Conservation (phyloP, 1,284 basidiomycete species). For the Papiliotrema laurentii region DNA sequence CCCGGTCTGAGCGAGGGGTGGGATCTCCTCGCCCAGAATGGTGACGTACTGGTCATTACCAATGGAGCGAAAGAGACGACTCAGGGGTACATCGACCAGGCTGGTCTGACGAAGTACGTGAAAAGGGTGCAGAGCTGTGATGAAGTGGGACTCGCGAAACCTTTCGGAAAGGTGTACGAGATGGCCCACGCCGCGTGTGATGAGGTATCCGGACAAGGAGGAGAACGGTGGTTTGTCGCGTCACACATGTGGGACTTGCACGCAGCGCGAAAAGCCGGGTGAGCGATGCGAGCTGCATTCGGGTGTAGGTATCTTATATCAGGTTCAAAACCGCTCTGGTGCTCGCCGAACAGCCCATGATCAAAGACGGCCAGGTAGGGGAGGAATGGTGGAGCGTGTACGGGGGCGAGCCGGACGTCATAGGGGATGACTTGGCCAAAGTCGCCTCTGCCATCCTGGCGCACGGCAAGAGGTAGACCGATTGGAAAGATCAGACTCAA, state of each 20-base stretch:
- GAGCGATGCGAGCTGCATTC: background rate
- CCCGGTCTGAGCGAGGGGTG: conserved; percentile 12
- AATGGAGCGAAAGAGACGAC: conserved; percentile 23
- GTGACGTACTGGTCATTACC: conserved; percentile 18
- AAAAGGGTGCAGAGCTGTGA: conserved; percentile 21
- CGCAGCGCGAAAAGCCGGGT: conserved; percentile 24
- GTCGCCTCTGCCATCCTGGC: conserved; percentile 11
- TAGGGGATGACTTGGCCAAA: conserved; percentile 13
- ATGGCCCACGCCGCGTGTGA: conserved; percentile 11
- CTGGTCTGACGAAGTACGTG: conserved; percentile 11
- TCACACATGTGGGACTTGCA: conserved; percentile 25
- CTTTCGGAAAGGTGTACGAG: conserved; percentile 18
- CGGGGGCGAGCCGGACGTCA: conserved; percentile 22
- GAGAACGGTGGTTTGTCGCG: conserved; percentile 25
- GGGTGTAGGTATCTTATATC: background rate
- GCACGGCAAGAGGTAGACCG: background rate
- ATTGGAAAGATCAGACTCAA: background rate
- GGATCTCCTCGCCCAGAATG: background rate
- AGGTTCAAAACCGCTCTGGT: conserved; percentile 26
- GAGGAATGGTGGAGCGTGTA: conserved; percentile 16
- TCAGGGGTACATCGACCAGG: conserved; percentile 14
- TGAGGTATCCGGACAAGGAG: conserved; percentile 4
- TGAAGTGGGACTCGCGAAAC: conserved; percentile 20
- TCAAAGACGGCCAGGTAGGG: conserved; percentile 4
- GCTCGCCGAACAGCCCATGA: conserved; percentile 13